These are phyloP conservation scores for Phoenix roebelenii DNA, from an alignment of 176 grass and related monocot species.

Conservation along the genomic window DNA sequence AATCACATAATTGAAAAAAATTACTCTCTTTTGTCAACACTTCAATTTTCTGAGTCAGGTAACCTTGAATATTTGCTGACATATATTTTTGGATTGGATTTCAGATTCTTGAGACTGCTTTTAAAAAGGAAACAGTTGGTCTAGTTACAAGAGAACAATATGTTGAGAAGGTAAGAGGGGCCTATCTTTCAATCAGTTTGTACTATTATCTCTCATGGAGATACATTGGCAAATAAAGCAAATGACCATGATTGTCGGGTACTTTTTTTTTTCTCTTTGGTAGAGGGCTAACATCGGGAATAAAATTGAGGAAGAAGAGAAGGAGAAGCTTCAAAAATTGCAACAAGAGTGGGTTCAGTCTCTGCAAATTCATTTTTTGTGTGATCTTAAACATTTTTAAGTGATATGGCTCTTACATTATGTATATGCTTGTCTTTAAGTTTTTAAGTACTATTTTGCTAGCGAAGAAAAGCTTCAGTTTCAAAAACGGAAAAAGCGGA, in stretches of 20 bases:
- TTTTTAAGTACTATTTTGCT: not conserved
- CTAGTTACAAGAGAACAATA: slow-evolving; percentile 96
- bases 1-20: no score
- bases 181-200: no score
- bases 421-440: not conserved
- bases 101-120: slow-evolving; percentile 94
- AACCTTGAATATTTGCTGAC: no score
- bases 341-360: slow-evolving; percentile 65
- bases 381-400: no score
- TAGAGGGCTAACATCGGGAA: slow-evolving; percentile 89
- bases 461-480: slow-evolving; percentile 87
- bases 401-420: no score
- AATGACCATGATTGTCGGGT: no score
- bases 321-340: slow-evolving; percentile 94
- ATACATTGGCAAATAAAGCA: no score
- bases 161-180: slow-evolving; percentile 80
- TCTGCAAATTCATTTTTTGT: slow-evolving; percentile 5
- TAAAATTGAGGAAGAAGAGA: slow-evolving; percentile 96
- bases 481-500: slow-evolving; percentile 92
- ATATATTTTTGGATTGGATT: slow-evolving; percentile 3
- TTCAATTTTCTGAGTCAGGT: no score
- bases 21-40: no score
- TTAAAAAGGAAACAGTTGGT: slow-evolving; percentile 98
- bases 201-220: no score
- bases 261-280: not conserved